Percentiles rank a stretch among this genome's conserved stretches.
phyloP scores from a whole-genome alignment of 169 alveolate species.

The Plasmodium inui region DNA sequence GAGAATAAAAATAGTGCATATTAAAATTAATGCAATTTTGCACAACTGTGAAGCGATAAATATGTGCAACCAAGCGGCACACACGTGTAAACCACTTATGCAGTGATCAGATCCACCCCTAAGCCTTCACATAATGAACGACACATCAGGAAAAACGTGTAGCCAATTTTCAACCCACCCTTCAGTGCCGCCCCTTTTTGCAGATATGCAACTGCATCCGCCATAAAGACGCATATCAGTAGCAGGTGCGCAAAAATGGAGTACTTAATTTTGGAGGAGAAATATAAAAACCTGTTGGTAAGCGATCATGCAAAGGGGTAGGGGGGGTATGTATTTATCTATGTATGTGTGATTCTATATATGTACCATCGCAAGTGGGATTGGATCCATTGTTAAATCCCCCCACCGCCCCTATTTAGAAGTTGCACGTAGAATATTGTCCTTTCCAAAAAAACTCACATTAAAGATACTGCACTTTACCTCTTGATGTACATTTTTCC shows the following conservation, averaged over 20 bases:
- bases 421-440: background rate
- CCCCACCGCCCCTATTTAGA: background rate
- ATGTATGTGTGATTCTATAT: background rate
- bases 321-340: too few species aligned
- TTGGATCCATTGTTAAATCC: background rate
- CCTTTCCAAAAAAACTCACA: background rate
- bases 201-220: background rate
- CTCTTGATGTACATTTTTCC: background rate
- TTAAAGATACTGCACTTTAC: background rate
- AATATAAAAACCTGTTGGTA: constrained; percentile 71
- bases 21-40: background rate
- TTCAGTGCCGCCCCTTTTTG: background rate
- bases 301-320: background rate
- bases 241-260: constrained; percentile 32
- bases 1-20: background rate
- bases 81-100: background rate
- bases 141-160: background rate
- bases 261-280: constrained; percentile 60
- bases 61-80: background rate
- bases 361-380: background rate
- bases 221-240: background rate
- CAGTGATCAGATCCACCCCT: background rate
- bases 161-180: background rate
- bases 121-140: background rate
- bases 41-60: background rate